Evolutionary conservation across 2,329 filamentous ascomycete species (phyloP).

Genomic region (Cercospora berteroae): DNA sequence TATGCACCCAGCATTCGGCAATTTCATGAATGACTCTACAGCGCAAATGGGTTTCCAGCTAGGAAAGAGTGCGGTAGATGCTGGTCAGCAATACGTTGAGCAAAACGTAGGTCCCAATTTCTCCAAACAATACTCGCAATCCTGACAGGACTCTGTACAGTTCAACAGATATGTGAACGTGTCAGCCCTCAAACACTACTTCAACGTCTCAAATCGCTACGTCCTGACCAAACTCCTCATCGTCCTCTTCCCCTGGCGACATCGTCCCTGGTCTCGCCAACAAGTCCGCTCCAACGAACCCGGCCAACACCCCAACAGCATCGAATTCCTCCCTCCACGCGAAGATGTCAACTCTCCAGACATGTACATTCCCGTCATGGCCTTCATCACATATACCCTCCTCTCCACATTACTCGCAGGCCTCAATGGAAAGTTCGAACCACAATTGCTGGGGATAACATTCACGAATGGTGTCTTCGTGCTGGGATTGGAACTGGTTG

Average conservation of each 20-base stretch:
- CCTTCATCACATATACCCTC: constrained; percentile 94
- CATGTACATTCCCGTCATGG: constrained; percentile 99
- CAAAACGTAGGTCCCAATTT: constrained; percentile 68
- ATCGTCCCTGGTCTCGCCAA: constrained; percentile 95
- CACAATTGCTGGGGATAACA: constrained; percentile 86
- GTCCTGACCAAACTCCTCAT: constrained; percentile 90
- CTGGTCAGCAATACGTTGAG: constrained; percentile 91
- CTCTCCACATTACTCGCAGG: constrained; percentile 88
- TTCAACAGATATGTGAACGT: constrained; percentile 85
- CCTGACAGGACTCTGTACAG: constrained; percentile 42
- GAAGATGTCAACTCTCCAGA: constrained; percentile 92
- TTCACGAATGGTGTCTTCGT: constrained; percentile 80
- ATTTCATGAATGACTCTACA: constrained; percentile 93
- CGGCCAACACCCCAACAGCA: constrained; percentile 34
- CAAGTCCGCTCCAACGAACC: constrained; percentile 62
- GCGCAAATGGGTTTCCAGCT: constrained; percentile 94
- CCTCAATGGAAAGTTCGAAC: constrained; percentile 85
- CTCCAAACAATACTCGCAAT: background rate
- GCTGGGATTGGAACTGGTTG: constrained; percentile 82
- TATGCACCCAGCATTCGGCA: constrained; percentile 67
- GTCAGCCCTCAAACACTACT: constrained; percentile 94
- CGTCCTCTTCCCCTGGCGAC: constrained; percentile 95
- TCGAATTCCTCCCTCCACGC: constrained; percentile 82
- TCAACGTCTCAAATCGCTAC: constrained; percentile 97
- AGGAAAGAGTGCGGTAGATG: constrained; percentile 84